phyloP scores from a whole-genome alignment of 1,284 basidiomycete species.

The Microbotryomycetes sp. region DNA sequence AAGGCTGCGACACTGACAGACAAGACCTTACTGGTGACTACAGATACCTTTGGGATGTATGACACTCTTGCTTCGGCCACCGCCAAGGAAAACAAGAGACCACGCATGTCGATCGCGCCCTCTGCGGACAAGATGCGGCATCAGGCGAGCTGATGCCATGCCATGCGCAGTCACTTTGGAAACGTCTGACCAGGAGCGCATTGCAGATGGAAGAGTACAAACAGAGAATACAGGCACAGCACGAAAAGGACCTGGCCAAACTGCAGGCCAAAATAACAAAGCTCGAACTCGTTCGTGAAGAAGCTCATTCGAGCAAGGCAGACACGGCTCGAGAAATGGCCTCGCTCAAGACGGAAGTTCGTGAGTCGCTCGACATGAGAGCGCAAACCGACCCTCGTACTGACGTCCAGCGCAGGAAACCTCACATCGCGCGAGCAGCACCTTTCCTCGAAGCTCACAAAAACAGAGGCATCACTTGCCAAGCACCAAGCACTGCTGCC shows the following conservation, averaged over 20 bases:
- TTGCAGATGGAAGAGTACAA: conserved; percentile 24
- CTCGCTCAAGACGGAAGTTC: conserved; percentile 18
- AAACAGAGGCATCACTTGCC: conserved; percentile 11
- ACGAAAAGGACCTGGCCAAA: conserved; percentile 21
- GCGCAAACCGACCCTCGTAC: too few relatives aligned
- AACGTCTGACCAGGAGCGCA: neutral
- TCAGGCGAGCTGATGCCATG: conserved; percentile 1
- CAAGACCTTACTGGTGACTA: neutral
- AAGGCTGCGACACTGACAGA: neutral
- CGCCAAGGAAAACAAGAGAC: conserved; percentile 22
- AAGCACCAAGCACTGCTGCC: conserved; percentile 25
- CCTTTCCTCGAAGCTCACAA: conserved; percentile 14
- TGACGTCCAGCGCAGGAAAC: neutral
- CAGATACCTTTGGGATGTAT: conserved; percentile 26
- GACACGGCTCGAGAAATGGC: conserved; percentile 8
- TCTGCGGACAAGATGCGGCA: conserved; percentile 7
- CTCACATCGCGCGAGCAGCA: neutral
- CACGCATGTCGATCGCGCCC: neutral
- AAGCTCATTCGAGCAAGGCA: conserved; percentile 5
- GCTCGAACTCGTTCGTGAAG: neutral
- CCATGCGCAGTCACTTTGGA: neutral
- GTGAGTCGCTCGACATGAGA: conserved; percentile 4
- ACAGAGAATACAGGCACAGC: neutral
- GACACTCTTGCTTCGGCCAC: too few relatives aligned
- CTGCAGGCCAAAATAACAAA: conserved; percentile 10